Conservation (phyloP, 257 asterid species). For the Salvia rosmarinus region DNA sequence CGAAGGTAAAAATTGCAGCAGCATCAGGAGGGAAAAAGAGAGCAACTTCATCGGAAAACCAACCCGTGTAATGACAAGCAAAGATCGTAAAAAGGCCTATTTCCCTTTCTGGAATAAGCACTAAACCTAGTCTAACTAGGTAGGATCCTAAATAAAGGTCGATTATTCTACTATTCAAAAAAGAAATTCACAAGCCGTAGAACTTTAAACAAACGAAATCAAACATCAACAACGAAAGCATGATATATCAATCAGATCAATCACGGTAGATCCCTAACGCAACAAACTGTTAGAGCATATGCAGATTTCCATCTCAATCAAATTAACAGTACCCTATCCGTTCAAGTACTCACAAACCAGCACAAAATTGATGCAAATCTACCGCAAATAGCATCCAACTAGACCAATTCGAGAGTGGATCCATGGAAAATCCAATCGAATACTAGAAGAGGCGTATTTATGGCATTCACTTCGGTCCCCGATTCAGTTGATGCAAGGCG, state of each 20-base stretch:
- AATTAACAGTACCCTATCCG: neutral
- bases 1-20: neutral
- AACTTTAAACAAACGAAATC: neutral
- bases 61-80: neutral
- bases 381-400: neutral
- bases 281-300: neutral
- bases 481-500: constrained; percentile 71
- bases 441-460: neutral
- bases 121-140: neutral
- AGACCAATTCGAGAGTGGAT: neutral
- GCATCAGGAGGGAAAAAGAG: neutral
- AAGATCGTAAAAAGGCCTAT: neutral
- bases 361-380: neutral
- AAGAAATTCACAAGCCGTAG: neutral
- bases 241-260: constrained; percentile 17
- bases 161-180: neutral
- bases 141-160: neutral
- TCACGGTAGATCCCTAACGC: constrained; percentile 19
- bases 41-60: neutral
- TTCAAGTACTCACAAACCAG: neutral
- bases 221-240: neutral
- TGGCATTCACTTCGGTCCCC: constrained; percentile 52
- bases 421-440: neutral
- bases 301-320: neutral
- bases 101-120: constrained; percentile 10